phyloP scores from a whole-genome alignment of 2,329 filamentous ascomycete genomes.

The Aspergillus ochraceus region DNA sequence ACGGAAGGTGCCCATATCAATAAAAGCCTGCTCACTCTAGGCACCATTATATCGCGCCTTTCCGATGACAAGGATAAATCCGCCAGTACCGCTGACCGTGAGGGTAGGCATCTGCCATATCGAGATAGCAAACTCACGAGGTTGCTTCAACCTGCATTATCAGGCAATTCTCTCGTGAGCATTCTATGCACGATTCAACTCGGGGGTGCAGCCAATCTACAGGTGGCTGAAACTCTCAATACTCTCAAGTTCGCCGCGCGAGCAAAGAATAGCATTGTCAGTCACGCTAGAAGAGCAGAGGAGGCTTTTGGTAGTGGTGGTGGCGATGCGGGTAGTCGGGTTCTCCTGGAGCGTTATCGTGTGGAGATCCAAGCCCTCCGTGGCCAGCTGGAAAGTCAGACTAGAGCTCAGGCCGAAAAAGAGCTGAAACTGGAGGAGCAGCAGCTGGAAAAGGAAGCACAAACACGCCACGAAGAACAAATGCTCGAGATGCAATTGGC shows the following conservation, averaged over 20 bases:
- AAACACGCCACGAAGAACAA: conserved; percentile 89
- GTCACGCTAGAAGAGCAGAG: conserved; percentile 91
- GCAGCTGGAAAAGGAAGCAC: conserved; percentile 77
- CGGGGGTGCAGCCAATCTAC: conserved; percentile 70
- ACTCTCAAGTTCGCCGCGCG: conserved; percentile 95
- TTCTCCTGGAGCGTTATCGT: conserved; percentile 87
- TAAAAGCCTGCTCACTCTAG: conserved; percentile 91
- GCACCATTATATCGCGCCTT: conserved; percentile 91
- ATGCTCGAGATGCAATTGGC: conserved; percentile 98
- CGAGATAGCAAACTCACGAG: conserved; percentile 96
- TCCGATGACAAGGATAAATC: conserved; percentile 86
- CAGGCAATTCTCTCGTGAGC: conserved; percentile 90
- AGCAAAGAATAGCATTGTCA: conserved; percentile 97
- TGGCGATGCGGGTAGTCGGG: conserved; percentile 79
- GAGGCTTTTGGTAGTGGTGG: conserved; percentile 77
- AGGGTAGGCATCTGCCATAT: conserved; percentile 91
- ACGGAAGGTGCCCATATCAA: conserved; percentile 98
- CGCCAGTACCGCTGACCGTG: conserved; percentile 70
- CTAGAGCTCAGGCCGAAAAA: conserved; percentile 64
- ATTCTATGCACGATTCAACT: conserved; percentile 97
- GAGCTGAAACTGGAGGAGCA: conserved; percentile 66
- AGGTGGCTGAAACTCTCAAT: conserved; percentile 87
- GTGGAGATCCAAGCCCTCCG: conserved; percentile 86
- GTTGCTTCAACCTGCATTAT: conserved; percentile 85
- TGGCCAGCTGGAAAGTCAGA: conserved; percentile 78